phyloP scores from a whole-genome alignment of 441 rosid species.

The California macrophylla region DNA sequence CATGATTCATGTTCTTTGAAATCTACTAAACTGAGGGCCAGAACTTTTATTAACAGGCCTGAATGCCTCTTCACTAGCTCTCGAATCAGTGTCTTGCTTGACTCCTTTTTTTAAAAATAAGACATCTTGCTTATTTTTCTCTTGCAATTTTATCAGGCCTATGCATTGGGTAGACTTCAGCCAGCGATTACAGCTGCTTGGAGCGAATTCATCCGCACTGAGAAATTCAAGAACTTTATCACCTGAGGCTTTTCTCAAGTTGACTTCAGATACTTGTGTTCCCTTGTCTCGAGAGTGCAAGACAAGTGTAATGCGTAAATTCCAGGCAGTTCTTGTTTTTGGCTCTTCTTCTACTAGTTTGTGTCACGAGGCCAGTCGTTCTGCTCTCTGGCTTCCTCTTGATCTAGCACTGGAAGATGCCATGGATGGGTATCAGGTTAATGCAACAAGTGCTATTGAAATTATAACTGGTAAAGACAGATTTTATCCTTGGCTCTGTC shows the following conservation, averaged over 20 bases:
- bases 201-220: slow-evolving; percentile 36
- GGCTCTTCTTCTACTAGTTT: slow-evolving; percentile 47
- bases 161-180: slow-evolving; percentile 45
- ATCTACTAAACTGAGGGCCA: background rate
- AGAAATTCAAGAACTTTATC: slow-evolving; percentile 33
- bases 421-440: slow-evolving; percentile 73
- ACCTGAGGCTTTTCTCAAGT: slow-evolving; percentile 33
- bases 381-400: slow-evolving; percentile 73
- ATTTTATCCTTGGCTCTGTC: slow-evolving; percentile 6
- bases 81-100: slow-evolving; percentile 3
- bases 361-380: slow-evolving; percentile 49
- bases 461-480: slow-evolving; percentile 44
- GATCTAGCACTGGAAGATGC: slow-evolving; percentile 65
- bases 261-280: slow-evolving; percentile 34
- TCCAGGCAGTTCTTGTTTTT: slow-evolving; percentile 39
- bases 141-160: slow-evolving; percentile 34
- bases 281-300: slow-evolving; percentile 34
- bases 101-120: slow-evolving; percentile 2
- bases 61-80: slow-evolving; percentile 12
- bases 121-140: slow-evolving; percentile 17
- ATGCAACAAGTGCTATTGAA: slow-evolving; percentile 59
- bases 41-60: background rate
- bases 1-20: background rate
- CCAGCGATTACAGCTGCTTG: slow-evolving; percentile 40
- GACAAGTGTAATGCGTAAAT: slow-evolving; percentile 36